A percentile compares a stretch with the other conserved stretches of the same genome.
These are phyloP conservation scores for Candolleomyces eurysporus DNA, from an alignment of 768 basidiomycete species.

Conservation along the genomic window DNA sequence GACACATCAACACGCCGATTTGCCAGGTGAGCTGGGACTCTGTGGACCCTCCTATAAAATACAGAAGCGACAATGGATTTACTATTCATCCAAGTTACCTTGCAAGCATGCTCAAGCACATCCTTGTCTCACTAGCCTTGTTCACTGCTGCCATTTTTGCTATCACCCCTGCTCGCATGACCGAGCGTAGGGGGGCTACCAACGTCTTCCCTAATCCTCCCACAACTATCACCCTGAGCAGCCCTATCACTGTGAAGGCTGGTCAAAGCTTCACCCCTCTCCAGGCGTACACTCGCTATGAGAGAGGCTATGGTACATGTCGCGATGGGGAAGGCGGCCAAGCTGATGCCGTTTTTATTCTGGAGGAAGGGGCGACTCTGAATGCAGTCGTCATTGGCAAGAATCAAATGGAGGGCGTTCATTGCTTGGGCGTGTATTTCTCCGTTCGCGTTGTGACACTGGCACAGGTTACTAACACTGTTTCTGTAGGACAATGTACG, in stretches of 20 bases:
- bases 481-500: slow-evolving; percentile 24
- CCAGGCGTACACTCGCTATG: slow-evolving; percentile 32
- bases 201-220: slow-evolving; percentile 34
- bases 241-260: slow-evolving; percentile 29
- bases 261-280: slow-evolving; percentile 35
- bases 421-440: slow-evolving; percentile 32
- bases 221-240: slow-evolving; percentile 32
- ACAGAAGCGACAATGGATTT: too few relatives aligned
- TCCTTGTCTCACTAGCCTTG: slow-evolving; percentile 11
- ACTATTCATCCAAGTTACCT: too few relatives aligned
- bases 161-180: slow-evolving; percentile 2
- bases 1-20: too few relatives aligned
- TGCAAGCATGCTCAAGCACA: background rate
- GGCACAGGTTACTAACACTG: background rate
- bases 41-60: too few relatives aligned
- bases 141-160: slow-evolving; percentile 13
- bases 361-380: slow-evolving; percentile 38
- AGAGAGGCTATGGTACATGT: slow-evolving; percentile 39
- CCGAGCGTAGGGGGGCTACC: slow-evolving; percentile 32
- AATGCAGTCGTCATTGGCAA: slow-evolving; percentile 39
- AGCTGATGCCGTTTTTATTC: slow-evolving; percentile 37
- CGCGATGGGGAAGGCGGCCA: slow-evolving; percentile 35
- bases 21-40: too few relatives aligned
- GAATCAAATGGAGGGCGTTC: slow-evolving; percentile 40
- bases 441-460: background rate